Conservation (phyloP, 2,329 filamentous ascomycete genomes). For the Lachnellula willkommii region DNA sequence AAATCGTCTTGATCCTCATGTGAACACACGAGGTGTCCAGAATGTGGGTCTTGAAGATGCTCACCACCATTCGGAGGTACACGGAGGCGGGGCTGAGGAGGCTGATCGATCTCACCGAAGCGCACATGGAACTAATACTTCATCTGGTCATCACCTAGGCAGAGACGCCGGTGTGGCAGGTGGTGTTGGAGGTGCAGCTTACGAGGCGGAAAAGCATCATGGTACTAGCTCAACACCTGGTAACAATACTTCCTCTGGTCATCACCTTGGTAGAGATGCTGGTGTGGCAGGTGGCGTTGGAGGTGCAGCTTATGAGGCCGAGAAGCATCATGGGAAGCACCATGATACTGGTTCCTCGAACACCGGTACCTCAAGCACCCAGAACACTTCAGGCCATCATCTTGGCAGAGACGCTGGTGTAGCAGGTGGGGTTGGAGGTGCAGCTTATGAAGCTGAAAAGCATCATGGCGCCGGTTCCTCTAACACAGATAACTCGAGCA, state of each 20-base stretch:
- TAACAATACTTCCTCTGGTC: background rate
- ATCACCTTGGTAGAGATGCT: background rate
- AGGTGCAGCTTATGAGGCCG: background rate
- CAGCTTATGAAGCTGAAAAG: conserved; percentile 2
- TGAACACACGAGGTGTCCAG: conserved; percentile 6
- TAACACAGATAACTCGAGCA: background rate
- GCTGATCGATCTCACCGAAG: conserved; percentile 19
- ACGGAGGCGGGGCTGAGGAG: conserved; percentile 26
- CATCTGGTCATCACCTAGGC: background rate
- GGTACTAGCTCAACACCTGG: background rate
- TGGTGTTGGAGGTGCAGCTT: conserved; percentile 1
- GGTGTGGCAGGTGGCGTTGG: conserved; percentile 3
- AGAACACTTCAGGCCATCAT: background rate
- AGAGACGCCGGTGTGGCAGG: background rate
- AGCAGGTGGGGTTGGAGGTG: conserved; percentile 3
- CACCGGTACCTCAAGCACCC: background rate
- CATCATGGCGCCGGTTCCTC: background rate
- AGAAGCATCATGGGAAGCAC: conserved; percentile 7
- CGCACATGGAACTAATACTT: background rate
- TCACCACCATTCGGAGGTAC: conserved; percentile 12
- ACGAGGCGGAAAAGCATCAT: conserved; percentile 6
- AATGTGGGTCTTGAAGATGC: conserved; percentile 14
- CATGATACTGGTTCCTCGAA: background rate
- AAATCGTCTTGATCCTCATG: conserved; percentile 26
- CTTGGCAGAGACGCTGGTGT: background rate